phyloP scores from a whole-genome alignment of 306 rosid species.

The Rosa chinensis region DNA sequence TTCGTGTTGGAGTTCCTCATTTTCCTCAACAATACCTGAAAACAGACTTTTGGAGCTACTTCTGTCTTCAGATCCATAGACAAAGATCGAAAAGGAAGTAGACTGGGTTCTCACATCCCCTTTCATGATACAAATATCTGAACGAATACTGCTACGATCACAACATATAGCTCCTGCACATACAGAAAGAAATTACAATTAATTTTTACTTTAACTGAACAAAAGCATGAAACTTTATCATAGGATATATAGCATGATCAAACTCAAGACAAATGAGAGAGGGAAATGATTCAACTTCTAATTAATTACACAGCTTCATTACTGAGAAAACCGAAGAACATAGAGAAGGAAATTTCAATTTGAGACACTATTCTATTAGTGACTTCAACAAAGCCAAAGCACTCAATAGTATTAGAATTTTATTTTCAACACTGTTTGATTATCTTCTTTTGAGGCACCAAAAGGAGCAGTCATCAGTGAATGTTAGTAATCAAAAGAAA shows the following conservation, averaged over 20 bases:
- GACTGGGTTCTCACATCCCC: slow-evolving; percentile 81
- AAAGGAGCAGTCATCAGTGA: neutral
- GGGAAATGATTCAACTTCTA: neutral
- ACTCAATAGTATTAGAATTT: neutral
- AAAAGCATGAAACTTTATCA: neutral
- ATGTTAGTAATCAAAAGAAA: neutral
- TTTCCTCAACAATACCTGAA: slow-evolving; percentile 19
- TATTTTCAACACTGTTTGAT: neutral
- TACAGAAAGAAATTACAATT: neutral
- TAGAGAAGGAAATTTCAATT: neutral
- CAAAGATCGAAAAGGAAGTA: slow-evolving; percentile 64
- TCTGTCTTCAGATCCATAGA: slow-evolving; percentile 46
- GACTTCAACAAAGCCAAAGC: neutral
- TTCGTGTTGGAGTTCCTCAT: slow-evolving; percentile 49
- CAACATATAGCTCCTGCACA: slow-evolving; percentile 77
- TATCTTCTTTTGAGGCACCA: neutral
- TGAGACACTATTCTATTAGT: neutral
- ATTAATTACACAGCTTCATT: neutral
- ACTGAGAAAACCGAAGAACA: neutral
- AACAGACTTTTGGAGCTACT: slow-evolving; percentile 9
- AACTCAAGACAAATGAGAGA: neutral
- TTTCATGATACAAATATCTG: slow-evolving; percentile 85
- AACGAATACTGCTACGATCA: slow-evolving; percentile 73
- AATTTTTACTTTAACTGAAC: neutral
- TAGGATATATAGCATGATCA: neutral